Base-by-base conservation (phyloP, 2,329 filamentous ascomycete species). In the Ceratocystis alfenasii region DNA sequence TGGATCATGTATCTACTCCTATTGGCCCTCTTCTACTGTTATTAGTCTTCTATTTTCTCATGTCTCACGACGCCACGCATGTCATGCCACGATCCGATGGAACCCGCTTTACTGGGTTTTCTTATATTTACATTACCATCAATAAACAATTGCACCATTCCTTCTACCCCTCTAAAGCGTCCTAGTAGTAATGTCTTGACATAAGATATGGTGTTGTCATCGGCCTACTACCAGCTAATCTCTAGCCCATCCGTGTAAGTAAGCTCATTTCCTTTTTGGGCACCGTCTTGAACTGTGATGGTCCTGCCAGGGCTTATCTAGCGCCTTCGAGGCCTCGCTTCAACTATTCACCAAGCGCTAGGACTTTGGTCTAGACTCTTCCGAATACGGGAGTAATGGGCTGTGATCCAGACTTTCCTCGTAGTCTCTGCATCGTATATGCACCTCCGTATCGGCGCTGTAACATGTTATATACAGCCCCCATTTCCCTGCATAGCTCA, bases 41-140 rank as follows among this genome's bases (percentile, higher is more conserved):
- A 15, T 41, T 22, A 22, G n/a, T 22, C 48, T 20, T 50, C 48
- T 12, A 10, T 33, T 57, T 57, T 57, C 28, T 57, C 30, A 57
- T 57, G 53, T 57, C 53, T 57, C 53, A 57, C 53, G 53, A 57
- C 53, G 25, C 30, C 53, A 57, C 53, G 53, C 53, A 57, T 57
- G 28, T 30, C 25, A 57, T 33, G 53, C 12, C 7, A 28, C 20
- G 28, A 57, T 33, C 28, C 53, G 8, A n/a, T 33, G 53, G 25
- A 57, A 7, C 22, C 15, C n/a, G 53, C 28, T 17, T 57, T 41
- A 41, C 36, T 41, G 36, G 36, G 22, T 33, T 30, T 30, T 17
- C 22, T 57, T 53, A 3, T 57, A 22, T 25, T 41, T 50, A 10
- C 22, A 50, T 22, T 33, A 7, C 6, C 25, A 57, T 57, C 22